Evolutionary conservation across 257 asterid species (phyloP).

Genomic region (Nicotiana undulata): DNA sequence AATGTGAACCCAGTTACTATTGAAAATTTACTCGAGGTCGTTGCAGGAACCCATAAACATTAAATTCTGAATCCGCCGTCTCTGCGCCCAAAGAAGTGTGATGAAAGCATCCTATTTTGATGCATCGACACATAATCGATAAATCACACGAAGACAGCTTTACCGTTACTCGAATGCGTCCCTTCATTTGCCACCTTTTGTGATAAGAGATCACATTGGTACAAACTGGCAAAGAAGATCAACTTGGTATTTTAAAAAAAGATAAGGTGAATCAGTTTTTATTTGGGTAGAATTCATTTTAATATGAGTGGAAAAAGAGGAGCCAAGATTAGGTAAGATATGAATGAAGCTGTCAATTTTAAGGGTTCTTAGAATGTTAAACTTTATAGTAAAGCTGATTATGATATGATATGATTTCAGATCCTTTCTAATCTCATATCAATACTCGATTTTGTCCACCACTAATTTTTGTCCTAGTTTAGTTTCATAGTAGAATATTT

Average conservation of each 20-base stretch:
- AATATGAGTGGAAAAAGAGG: conserved; percentile 11
- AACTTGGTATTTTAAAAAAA: conserved; percentile 22
- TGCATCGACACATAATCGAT: no score
- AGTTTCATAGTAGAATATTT: background rate
- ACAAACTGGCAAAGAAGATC: conserved; percentile 1
- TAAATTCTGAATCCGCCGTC: no score
- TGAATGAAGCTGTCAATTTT: conserved; percentile 3
- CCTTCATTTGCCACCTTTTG: background rate
- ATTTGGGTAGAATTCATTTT: conserved; percentile 23
- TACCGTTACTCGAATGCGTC: no score
- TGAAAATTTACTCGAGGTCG: no score
- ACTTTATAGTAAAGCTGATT: conserved; percentile 1
- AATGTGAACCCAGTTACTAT: no score
- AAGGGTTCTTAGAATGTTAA: background rate
- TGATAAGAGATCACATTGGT: background rate
- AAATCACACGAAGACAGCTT: no score
- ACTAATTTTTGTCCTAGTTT: background rate
- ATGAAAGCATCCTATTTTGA: no score
- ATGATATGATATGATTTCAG: background rate
- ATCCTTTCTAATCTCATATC: background rate
- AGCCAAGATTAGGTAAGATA: conserved; percentile 3
- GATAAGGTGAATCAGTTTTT: conserved; percentile 26
- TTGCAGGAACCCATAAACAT: no score
- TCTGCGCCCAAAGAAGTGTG: no score
- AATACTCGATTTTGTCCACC: conserved; percentile 1